Base-by-base conservation (phyloP, 2,329 filamentous ascomycete genomes). In the Pseudocercospora ulei region DNA sequence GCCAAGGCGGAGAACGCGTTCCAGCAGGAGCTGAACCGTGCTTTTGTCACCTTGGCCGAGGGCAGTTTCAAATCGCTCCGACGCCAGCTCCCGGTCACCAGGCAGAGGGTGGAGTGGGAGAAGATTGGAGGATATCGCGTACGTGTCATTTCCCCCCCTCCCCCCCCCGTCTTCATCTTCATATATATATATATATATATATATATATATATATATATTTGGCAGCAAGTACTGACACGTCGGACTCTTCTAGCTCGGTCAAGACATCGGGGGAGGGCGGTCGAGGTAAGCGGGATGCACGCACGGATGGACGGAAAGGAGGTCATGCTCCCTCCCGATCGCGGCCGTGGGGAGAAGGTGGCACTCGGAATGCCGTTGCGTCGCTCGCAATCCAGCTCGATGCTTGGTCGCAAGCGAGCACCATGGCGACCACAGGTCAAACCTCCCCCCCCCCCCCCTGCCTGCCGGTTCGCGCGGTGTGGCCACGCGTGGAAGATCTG, bases 71-170 rank as follows among this genome's bases (percentile, higher is more conserved):
- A 96, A 74, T 77, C 79, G 1, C 65, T 98, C 61, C 76, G 90
- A 58, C 76, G 90, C 64, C 90, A 96, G 66, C 68, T 98, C 60
- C 90, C 90, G 0, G 86, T 98, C 44, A 98, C 90, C 46, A 78
- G 90, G 58, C 90, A 98, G 70, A 95, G 95, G 73, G 88, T 98
- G 53, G 90, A 98, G 66, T 98, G 90, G 90, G 88, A 98, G 64
- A 95, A 94, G 70, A 84, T 98, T 51, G 81, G 84, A 29, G 86
- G 85, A 52, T 98, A 98, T 67, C 73, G 85, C 44, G 69, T 93
- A 37, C 76, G 75, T 57, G 53, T 52, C 35, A 23, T 52, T 56
- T 7, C 17, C 14, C 4, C 9, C 17, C 12, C 24, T 31, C 16
- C 16, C 4, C 23, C 16, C 9, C 25, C 35, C 28, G 17, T 22